Conservation (phyloP, 2,329 filamentous ascomycete species). For the Hypoxylon sp. region DNA sequence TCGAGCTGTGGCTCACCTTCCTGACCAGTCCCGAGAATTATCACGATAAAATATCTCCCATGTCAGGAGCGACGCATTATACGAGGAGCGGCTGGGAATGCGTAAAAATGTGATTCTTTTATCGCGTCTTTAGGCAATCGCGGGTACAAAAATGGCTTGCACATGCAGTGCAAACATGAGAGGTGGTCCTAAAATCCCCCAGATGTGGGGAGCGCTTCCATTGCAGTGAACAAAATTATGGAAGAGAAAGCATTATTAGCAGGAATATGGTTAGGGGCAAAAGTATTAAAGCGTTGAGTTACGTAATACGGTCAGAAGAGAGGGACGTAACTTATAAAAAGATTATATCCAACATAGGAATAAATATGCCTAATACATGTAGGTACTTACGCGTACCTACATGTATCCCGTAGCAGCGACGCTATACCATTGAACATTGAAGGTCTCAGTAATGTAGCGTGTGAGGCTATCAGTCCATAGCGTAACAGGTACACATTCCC, state of each 20-base stretch:
- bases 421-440: too few species aligned
- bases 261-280: slow-evolving; percentile 2
- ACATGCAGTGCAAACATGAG: slow-evolving; percentile 26
- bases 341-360: too few species aligned
- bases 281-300: slow-evolving; percentile 15
- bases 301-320: slow-evolving; percentile 16
- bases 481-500: too few species aligned
- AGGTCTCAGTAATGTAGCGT: too few species aligned
- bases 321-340: too few species aligned
- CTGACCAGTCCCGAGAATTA: slow-evolving; percentile 42
- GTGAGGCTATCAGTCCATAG: too few species aligned
- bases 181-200: slow-evolving; percentile 25
- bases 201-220: slow-evolving; percentile 40
- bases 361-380: too few species aligned
- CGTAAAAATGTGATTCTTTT: slow-evolving; percentile 13
- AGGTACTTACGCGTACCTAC: too few species aligned
- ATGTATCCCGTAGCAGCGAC: too few species aligned
- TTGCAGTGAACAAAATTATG: slow-evolving; percentile 30
- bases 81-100: slow-evolving; percentile 14
- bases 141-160: slow-evolving; percentile 22
- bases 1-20: slow-evolving; percentile 54
- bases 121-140: slow-evolving; percentile 31
- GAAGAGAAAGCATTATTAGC: slow-evolving; percentile 27
- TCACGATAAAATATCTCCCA: slow-evolving; percentile 23
- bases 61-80: slow-evolving; percentile 9